Conservation (phyloP, 108 stramenopile species). For the Mayamaea pseudoterrestris region DNA sequence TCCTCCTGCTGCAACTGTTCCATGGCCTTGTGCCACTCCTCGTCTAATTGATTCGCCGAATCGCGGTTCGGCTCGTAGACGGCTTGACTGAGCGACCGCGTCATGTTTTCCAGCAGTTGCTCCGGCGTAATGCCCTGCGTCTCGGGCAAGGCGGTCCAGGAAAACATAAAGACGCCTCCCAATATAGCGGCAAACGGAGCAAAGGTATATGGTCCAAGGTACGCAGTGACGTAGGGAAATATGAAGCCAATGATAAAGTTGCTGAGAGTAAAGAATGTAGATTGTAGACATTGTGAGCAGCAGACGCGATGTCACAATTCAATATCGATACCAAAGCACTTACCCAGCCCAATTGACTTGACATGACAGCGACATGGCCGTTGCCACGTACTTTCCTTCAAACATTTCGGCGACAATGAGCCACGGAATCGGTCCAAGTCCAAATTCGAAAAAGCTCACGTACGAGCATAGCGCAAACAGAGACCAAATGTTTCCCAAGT, state of each 20-base stretch:
- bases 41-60: slow-evolving; percentile 37
- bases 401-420: slow-evolving; percentile 78
- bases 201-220: slow-evolving; percentile 69
- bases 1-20: slow-evolving; percentile 72
- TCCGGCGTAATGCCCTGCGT: slow-evolving; percentile 74
- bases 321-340: too few species aligned
- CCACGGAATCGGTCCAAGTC: slow-evolving; percentile 95
- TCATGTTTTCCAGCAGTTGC: slow-evolving; percentile 56
- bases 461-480: slow-evolving; percentile 75
- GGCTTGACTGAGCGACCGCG: neutral
- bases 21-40: slow-evolving; percentile 80
- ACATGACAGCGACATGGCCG: slow-evolving; percentile 64
- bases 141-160: slow-evolving; percentile 59
- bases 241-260: slow-evolving; percentile 74
- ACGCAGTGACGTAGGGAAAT: slow-evolving; percentile 78
- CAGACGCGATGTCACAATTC: slow-evolving; percentile 19
- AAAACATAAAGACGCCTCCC: slow-evolving; percentile 43
- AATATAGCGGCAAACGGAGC: slow-evolving; percentile 71
- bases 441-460: slow-evolving; percentile 92
- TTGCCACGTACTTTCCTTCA: slow-evolving; percentile 77
- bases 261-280: slow-evolving; percentile 64
- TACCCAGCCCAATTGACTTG: slow-evolving; percentile 89
- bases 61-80: slow-evolving; percentile 57
- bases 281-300: slow-evolving; percentile 35
- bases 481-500: slow-evolving; percentile 43